Evolutionary conservation across 2,329 filamentous ascomycete species (phyloP), one percentile per base, ranked within the genome.

Genomic region (Fusarium nygamai): DNA sequence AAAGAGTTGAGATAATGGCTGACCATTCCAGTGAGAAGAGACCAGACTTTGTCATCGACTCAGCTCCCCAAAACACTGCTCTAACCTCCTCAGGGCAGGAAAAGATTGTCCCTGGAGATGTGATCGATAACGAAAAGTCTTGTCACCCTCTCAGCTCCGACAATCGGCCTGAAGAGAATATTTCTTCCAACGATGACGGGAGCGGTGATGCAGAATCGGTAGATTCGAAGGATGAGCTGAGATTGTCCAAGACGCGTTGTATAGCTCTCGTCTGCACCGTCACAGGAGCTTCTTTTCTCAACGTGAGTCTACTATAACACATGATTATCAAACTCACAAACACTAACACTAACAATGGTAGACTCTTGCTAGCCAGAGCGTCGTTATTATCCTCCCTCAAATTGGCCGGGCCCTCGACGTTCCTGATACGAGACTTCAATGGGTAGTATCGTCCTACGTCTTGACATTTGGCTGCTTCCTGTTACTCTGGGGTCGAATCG

Each of bases 381-480:
- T 79, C 38, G 76, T 79, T 58, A 79, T 74, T 34, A 74, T 78
- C 82, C 78, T 92, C 22, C 90, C 90, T 1, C 87, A 86, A n/a
- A 91, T 92, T 39, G 88, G 89, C 43, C 76, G 83, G 33, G 87
- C 87, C 17, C 83, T 92, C 9, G 69, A 80, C 59, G 90, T 92
- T 27, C 90, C 90, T 2, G 86, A 88, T 44, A 85, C 85, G 33
- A 85, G 90, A 22, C 85, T 89, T 65, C 90, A 92, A 82, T 93
- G 91, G 91, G 86, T 93, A 69, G 84, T 93, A 1, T 92, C 91
- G 0, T 88, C 90, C 1, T 93, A 93, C 77, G 86, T 88, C 8
- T 85, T 93, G 22, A 85, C 90, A 0, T 93, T 93, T 74, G 91
- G 90, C 53, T 92, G 91, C 80, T 92, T 93, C 77, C 82, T 93